These are phyloP conservation scores for Elsinoe necatrix DNA, from an alignment of 2,329 filamentous ascomycete genomes.

Conservation along the genomic window DNA sequence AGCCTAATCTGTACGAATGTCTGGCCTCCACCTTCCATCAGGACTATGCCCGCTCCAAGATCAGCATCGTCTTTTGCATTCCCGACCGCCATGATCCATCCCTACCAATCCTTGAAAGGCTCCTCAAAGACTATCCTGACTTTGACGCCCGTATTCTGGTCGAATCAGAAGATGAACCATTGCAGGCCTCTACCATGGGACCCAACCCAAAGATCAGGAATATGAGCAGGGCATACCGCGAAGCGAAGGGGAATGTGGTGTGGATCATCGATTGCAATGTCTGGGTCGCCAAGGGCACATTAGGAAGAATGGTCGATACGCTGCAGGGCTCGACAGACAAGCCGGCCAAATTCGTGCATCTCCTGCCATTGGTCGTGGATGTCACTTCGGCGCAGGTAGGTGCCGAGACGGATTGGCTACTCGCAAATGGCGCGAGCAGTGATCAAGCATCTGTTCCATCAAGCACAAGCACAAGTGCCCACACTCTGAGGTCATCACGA, in stretches of 20 bases:
- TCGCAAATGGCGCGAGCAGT: conserved; percentile 17
- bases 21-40: conserved; percentile 79
- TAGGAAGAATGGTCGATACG: conserved; percentile 81
- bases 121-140: conserved; percentile 64
- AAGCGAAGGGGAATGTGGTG: conserved; percentile 77
- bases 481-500: conserved; percentile 19
- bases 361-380: conserved; percentile 85
- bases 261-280: conserved; percentile 98
- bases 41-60: conserved; percentile 64
- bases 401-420: conserved; percentile 22
- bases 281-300: conserved; percentile 73
- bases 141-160: conserved; percentile 66
- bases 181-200: conserved; percentile 58
- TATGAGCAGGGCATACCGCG: conserved; percentile 84
- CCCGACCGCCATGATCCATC: conserved; percentile 67
- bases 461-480: conserved; percentile 22
- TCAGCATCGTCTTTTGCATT: conserved; percentile 78
- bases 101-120: conserved; percentile 60
- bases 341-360: conserved; percentile 82
- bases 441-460: conserved; percentile 12
- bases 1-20: conserved; percentile 85
- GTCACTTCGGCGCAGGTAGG: conserved; percentile 31
- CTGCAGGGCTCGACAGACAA: conserved; percentile 59
- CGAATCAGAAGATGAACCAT: conserved; percentile 69
- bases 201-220: conserved; percentile 99